Conservation (phyloP, 2,329 filamentous ascomycete species). For the Triangularia setosa region DNA sequence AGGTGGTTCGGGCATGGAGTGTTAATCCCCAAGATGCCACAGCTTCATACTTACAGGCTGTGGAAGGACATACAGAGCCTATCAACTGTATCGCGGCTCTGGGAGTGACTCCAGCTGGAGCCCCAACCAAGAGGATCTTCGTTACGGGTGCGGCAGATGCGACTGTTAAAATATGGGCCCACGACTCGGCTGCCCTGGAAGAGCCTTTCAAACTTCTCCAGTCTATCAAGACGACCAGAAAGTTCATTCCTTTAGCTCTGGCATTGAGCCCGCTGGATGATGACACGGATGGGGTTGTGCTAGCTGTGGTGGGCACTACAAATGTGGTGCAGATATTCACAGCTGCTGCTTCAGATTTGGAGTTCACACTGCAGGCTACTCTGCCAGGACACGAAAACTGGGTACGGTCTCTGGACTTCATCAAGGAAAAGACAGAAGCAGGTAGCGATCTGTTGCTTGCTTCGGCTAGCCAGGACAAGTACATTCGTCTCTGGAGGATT, state of each 20-base stretch:
- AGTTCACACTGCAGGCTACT: constrained; percentile 69
- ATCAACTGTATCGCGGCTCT: constrained; percentile 64
- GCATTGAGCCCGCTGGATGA: constrained; percentile 61
- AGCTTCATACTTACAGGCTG: constrained; percentile 47
- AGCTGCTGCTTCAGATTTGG: constrained; percentile 30
- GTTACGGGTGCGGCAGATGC: constrained; percentile 81
- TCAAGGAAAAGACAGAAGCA: constrained; percentile 51
- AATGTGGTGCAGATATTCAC: constrained; percentile 78
- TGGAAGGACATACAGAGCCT: constrained; percentile 66
- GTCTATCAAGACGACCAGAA: constrained; percentile 68
- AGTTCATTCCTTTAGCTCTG: constrained; percentile 76
- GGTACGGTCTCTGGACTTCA: constrained; percentile 82
- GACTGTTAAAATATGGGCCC: constrained; percentile 65
- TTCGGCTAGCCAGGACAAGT: constrained; percentile 96
- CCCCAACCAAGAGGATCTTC: constrained; percentile 46
- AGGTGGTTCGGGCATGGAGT: constrained; percentile 70
- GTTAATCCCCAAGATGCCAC: constrained; percentile 27
- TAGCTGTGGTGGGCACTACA: constrained; percentile 84
- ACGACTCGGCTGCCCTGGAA: constrained; percentile 42
- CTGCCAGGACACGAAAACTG: constrained; percentile 90
- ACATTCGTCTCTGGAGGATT: constrained; percentile 88
- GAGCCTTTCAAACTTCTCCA: constrained; percentile 52
- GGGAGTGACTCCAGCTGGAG: constrained; percentile 15
- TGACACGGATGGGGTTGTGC: constrained; percentile 52
- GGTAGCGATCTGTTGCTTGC: constrained; percentile 73